Conservation (phyloP, 1,284 basidiomycete species). For the Phellopilus nigrolimitatus region DNA sequence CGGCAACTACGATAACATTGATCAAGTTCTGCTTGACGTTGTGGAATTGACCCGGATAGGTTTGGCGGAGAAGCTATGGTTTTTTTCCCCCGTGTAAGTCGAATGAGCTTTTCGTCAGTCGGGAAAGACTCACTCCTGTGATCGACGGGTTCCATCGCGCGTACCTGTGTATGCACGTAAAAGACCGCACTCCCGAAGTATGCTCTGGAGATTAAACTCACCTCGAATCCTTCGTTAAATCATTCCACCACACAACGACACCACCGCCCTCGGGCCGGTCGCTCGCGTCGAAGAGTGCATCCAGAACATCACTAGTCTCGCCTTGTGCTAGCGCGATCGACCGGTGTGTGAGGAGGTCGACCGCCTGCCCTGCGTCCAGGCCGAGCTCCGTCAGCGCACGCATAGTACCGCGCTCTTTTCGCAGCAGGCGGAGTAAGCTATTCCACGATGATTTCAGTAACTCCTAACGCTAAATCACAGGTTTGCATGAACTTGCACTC, state of each 20-base stretch:
- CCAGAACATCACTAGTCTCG: conserved; percentile 47
- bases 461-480: too few relatives aligned
- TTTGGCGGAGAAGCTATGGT: conserved; percentile 64
- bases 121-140: conserved; percentile 36
- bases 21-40: conserved; percentile 69
- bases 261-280: conserved; percentile 78
- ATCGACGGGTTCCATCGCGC: conserved; percentile 48
- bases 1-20: conserved; percentile 77
- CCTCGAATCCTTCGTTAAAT: conserved; percentile 81
- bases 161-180: too few relatives aligned
- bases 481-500: too few relatives aligned
- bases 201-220: too few relatives aligned
- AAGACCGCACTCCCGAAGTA: too few relatives aligned
- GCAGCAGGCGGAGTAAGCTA: conserved; percentile 42
- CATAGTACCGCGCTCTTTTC: conserved; percentile 70
- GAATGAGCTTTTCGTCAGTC: neutral
- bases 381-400: conserved; percentile 57
- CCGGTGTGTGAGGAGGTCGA: conserved; percentile 67
- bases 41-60: conserved; percentile 76
- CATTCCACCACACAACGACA: conserved; percentile 84
- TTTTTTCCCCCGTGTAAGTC: neutral
- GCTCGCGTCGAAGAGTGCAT: conserved; percentile 82
- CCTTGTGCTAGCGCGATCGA: conserved; percentile 48
- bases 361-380: conserved; percentile 57
- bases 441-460: too few relatives aligned